These are phyloP conservation scores for Acacia pycnantha DNA, from an alignment of 331 rosid genomes.

Conservation along the genomic window DNA sequence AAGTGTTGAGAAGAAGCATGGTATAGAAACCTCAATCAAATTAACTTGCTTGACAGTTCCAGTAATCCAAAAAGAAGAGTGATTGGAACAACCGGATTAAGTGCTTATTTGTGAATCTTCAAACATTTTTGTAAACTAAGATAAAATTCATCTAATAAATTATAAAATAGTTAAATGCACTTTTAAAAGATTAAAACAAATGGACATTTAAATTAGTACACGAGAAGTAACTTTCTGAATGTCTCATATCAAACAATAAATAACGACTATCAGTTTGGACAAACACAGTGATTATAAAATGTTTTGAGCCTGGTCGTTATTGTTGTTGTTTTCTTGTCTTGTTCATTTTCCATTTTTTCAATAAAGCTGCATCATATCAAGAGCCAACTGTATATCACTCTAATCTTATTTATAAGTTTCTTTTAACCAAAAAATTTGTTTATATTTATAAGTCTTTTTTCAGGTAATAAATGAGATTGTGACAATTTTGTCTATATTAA, in stretches of 20 bases:
- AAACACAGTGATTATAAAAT: no score
- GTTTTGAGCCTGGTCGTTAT: background rate
- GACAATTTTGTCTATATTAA: no score
- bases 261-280: background rate
- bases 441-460: no score
- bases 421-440: no score
- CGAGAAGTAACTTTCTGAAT: background rate
- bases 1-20: background rate
- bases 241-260: background rate
- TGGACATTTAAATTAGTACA: background rate
- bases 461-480: no score
- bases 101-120: no score
- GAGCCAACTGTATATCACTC: background rate
- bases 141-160: no score
- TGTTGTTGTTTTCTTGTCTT: background rate
- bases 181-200: no score
- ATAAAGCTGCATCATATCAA: background rate
- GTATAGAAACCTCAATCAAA: no score
- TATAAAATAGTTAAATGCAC: rapidly evolving
- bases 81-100: background rate
- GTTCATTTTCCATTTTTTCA: background rate
- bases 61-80: background rate
- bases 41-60: no score
- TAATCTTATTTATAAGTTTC: no score
- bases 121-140: rapidly evolving